Conservation (phyloP, 2,329 filamentous ascomycete species). For the Aspergillus viridinutans region DNA sequence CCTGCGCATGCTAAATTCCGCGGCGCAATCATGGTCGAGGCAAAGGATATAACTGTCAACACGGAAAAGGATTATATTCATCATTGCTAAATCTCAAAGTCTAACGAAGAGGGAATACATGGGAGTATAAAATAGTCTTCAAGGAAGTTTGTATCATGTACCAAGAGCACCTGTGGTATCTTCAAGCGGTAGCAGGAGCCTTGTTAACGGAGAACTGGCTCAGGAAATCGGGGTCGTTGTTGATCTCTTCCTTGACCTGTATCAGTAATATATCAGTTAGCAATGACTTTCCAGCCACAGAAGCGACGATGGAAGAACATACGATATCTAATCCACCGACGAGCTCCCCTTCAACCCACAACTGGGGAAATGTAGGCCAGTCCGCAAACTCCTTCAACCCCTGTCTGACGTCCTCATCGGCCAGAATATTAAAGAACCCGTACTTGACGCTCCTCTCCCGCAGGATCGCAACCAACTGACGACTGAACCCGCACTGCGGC, state of each 20-base stretch:
- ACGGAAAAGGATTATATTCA: not conserved
- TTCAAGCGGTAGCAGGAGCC: constrained; percentile 19
- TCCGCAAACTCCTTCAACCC: constrained; percentile 97
- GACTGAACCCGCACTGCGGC: constrained; percentile 88
- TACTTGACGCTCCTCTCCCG: constrained; percentile 90
- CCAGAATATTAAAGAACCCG: constrained; percentile 98
- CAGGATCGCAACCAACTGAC: constrained; percentile 80
- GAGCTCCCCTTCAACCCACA: constrained; percentile 87
- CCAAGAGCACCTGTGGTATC: not conserved
- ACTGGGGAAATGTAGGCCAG: constrained; percentile 95
- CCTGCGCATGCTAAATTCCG: not conserved
- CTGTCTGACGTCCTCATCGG: constrained; percentile 94
- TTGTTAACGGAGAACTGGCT: constrained; percentile 59
- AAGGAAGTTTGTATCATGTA: not conserved
- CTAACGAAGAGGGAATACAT: constrained; percentile 9
- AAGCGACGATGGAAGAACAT: constrained; percentile 40
- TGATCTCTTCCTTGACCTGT: constrained; percentile 90
- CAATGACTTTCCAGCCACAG: not conserved
- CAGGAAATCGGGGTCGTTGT: constrained; percentile 78
- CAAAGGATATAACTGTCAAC: not conserved
- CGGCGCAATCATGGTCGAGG: too few relatives aligned
- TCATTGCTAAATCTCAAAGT: not conserved
- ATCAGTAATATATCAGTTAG: constrained; percentile 7
- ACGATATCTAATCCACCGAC: constrained; percentile 95
- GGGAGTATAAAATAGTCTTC: constrained; percentile 9